Evolutionary conservation across 2,329 filamentous ascomycete species (phyloP).

Genomic region (Apiospora saccharicola): DNA sequence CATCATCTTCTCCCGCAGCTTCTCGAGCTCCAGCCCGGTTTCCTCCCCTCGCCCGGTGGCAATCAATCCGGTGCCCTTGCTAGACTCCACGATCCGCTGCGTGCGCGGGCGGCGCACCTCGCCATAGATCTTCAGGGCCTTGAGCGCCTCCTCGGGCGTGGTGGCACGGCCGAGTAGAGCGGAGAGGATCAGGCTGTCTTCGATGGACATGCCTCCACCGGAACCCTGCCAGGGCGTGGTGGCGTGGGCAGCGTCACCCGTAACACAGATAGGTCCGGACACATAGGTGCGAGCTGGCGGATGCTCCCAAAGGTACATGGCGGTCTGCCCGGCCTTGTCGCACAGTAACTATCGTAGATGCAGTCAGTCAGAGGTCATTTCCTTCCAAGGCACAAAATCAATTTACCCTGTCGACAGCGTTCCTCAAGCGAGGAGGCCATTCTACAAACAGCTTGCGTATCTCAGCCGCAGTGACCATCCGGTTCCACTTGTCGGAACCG

Average conservation of each 20-base stretch:
- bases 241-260: slow-evolving; percentile 25
- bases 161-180: not conserved
- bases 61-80: not conserved
- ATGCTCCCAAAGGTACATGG: slow-evolving; percentile 5
- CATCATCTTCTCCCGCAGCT: not conserved
- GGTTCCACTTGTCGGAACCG: not conserved
- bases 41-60: slow-evolving; percentile 17
- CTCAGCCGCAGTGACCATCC: not conserved
- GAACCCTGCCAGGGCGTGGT: slow-evolving; percentile 24
- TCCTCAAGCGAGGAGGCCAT: not conserved
- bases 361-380: too few relatives aligned
- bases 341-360: not conserved
- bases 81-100: slow-evolving; percentile 10
- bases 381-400: too few relatives aligned
- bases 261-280: slow-evolving; percentile 21
- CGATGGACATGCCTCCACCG: slow-evolving; percentile 24
- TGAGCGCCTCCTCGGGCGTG: not conserved
- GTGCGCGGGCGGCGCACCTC: slow-evolving; percentile 5
- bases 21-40: not conserved
- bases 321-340: not conserved
- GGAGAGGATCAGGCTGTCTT: slow-evolving; percentile 23
- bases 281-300: slow-evolving; percentile 2
- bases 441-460: not conserved
- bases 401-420: not conserved
- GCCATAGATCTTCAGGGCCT: not conserved